phyloP scores from a whole-genome alignment of 306 rosid species.

The Ormosia semicastrata region DNA sequence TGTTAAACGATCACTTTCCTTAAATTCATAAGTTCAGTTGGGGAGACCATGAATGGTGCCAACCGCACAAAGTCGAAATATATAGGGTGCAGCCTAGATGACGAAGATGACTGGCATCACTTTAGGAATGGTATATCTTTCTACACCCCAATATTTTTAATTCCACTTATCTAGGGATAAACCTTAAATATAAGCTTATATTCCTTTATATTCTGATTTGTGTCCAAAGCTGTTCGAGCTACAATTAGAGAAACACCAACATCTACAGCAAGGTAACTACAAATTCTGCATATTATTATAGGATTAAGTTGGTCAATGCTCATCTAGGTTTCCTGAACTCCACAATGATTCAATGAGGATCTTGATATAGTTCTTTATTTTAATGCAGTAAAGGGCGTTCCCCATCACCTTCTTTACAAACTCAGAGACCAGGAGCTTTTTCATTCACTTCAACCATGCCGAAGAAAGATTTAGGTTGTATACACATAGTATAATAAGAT shows the following conservation, averaged over 20 bases:
- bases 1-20: conserved; percentile 29
- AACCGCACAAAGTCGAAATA: conserved; percentile 61
- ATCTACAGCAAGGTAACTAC: conserved; percentile 55
- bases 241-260: conserved; percentile 86
- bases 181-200: conserved; percentile 24
- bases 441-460: conserved; percentile 80
- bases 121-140: conserved; percentile 67
- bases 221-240: conserved; percentile 77
- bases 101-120: conserved; percentile 87
- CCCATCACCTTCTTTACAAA: conserved; percentile 61
- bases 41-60: conserved; percentile 79
- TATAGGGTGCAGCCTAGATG: conserved; percentile 79
- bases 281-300: background rate
- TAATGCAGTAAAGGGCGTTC: conserved; percentile 73
- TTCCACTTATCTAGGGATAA: background rate
- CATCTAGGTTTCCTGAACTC: background rate
- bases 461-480: conserved; percentile 67
- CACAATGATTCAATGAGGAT: background rate
- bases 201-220: conserved; percentile 24
- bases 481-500: background rate
- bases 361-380: conserved; percentile 4
- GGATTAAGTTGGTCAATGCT: conserved; percentile 2
- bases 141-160: conserved; percentile 9
- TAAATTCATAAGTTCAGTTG: conserved; percentile 53
- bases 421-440: conserved; percentile 61